These are phyloP conservation scores for Pelargonium exstipulatum DNA, from an alignment of 441 rosid genomes.

Conservation along the genomic window DNA sequence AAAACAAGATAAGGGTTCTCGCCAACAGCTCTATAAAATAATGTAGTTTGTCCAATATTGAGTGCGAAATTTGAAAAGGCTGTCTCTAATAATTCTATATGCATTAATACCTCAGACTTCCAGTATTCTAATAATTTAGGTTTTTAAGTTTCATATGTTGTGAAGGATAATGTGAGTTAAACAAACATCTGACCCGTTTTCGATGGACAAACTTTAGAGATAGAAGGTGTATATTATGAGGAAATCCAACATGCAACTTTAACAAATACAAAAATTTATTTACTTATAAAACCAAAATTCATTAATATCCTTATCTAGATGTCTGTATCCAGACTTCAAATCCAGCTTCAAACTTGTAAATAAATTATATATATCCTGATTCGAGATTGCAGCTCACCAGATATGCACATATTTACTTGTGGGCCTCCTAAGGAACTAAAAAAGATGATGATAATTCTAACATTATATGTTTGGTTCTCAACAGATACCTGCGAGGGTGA, in stretches of 20 bases:
- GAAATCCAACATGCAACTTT: not conserved
- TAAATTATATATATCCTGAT: not conserved
- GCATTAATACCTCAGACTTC: not conserved
- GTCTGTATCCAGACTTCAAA: not conserved
- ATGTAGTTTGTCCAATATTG: not conserved
- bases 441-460: not conserved
- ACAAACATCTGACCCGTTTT: not conserved
- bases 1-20: not conserved
- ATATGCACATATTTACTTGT: not conserved
- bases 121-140: not conserved
- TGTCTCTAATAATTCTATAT: not conserved
- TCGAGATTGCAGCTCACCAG: not conserved
- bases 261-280: not conserved
- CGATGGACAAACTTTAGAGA: not conserved
- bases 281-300: not conserved
- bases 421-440: not conserved
- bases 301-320: not conserved
- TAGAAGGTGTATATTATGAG: not conserved
- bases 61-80: not conserved
- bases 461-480: not conserved
- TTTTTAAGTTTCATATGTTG: not conserved
- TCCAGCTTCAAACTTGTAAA: not conserved
- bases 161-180: not conserved
- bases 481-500: slow-evolving; percentile 28
- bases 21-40: not conserved